Evolutionary conservation across 176 grass and related monocot genomes (phyloP), one percentile per base, ranked within the genome.

Genomic region (Bothriochloa decipiens): DNA sequence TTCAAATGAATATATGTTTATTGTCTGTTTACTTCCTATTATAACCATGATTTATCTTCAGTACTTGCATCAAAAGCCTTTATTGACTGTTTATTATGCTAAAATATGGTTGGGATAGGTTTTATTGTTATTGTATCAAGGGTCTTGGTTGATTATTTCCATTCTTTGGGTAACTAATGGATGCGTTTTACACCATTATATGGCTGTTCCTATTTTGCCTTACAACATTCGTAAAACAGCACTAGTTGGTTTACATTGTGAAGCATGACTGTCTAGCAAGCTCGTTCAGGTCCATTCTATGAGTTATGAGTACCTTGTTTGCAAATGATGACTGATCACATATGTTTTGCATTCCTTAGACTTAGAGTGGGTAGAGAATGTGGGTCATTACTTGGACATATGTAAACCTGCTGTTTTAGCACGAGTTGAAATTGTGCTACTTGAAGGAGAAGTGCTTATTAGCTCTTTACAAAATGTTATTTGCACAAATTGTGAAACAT

Each of bases 1-100:
- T 65, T 82, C 36, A 52, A 64, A 63, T 83, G 14, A 72, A 32
- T 15, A 68, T 50, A 65, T 65, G 29, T 41, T 81, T 86, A 65
- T 72, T 90, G 41, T 82, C 22, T 68, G 6, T 5, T 3, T 49
- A 47, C 20, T 47, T 68, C 49, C 57, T 75, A 2, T 36, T 55
- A 3, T 68, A 79, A 47, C 40, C 23, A 61, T 17, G 33, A 41
- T 37, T 62, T 43, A 67, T 62, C 37, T 67, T 85, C 57, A 32
- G 42, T 86, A 20, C 37, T 52, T 73, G 15, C 15, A 82, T 80
- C 5, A 32, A 37, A 43, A 49, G 28, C 18, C 7, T 75, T 58
- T 20, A 0, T 27, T 46, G 6, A 79, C 8, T 26, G 23, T 37
- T 83, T 78, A n/a, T 76, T 1, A 40, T 47, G 12, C 10, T 37